These are phyloP conservation scores for Diaporthe sp. DNA, from an alignment of 2,329 filamentous ascomycete genomes.

Conservation along the genomic window DNA sequence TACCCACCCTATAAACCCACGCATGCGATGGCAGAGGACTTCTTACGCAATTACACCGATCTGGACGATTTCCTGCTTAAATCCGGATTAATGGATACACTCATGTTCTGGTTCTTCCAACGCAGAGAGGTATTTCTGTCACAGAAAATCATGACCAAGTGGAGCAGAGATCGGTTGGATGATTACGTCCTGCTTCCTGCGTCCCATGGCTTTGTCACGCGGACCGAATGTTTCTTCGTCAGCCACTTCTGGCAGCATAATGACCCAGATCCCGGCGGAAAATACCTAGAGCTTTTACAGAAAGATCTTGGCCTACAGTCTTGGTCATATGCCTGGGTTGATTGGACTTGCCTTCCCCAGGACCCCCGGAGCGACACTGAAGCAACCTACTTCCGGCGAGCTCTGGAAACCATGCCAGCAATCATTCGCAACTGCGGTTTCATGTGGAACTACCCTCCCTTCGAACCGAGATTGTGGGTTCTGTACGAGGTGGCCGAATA, in stretches of 20 bases:
- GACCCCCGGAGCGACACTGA: not conserved
- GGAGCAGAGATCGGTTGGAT: not conserved
- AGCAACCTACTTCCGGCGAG: not conserved
- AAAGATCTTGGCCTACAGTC: not conserved
- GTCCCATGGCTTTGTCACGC: not conserved
- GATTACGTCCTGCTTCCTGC: not conserved
- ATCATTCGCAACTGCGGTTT: constrained; percentile 12
- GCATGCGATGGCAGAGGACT: not conserved
- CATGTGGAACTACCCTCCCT: constrained; percentile 7
- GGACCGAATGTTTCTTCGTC: not conserved
- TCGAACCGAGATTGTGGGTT: not conserved
- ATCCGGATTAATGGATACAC: not conserved
- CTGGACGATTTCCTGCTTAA: not conserved
- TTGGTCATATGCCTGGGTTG: not conserved
- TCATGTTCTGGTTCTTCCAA: not conserved
- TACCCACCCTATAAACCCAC: not conserved
- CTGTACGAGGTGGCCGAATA: constrained; percentile 8
- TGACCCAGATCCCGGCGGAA: not conserved
- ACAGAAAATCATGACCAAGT: constrained; percentile 4
- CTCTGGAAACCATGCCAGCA: not conserved
- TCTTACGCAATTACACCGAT: not conserved
- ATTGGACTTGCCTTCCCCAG: not conserved
- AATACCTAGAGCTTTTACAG: not conserved
- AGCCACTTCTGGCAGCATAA: constrained; percentile 8
- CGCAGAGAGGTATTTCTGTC: not conserved